Conservation (phyloP, 1,284 basidiomycete genomes). For the Xanthoconium separans region DNA sequence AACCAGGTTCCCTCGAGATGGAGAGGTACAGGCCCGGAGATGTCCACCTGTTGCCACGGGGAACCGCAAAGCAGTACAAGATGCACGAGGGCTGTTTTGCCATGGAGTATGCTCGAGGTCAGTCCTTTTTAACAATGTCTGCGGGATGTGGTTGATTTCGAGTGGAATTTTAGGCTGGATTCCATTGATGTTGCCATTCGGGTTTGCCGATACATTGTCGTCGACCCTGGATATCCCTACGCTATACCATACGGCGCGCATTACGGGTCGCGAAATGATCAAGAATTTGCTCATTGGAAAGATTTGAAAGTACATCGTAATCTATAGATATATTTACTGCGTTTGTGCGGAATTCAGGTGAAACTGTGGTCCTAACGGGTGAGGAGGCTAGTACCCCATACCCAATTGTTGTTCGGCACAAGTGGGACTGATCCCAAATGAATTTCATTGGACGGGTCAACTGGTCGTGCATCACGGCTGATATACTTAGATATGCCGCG, state of each 20-base stretch:
- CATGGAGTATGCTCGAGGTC: conserved; percentile 91
- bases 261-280: conserved; percentile 84
- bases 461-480: too few species aligned
- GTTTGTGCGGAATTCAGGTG: neutral
- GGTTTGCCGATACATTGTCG: conserved; percentile 80
- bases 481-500: too few species aligned
- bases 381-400: neutral
- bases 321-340: neutral
- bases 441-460: neutral
- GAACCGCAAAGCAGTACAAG: conserved; percentile 93
- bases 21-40: conserved; percentile 85
- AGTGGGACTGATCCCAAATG: neutral
- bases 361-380: neutral
- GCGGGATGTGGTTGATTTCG: neutral
- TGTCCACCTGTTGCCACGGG: conserved; percentile 82
- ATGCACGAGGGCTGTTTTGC: conserved; percentile 97
- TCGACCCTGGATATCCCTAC: conserved; percentile 90
- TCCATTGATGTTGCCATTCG: conserved; percentile 90
- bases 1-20: conserved; percentile 76
- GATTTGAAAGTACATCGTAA: conserved; percentile 50
- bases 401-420: too few species aligned
- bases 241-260: conserved; percentile 74
- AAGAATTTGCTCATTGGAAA: conserved; percentile 84
- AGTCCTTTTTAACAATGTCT: conserved; percentile 19
- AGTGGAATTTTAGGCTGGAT: conserved; percentile 69